phyloP scores from a whole-genome alignment of 2,329 filamentous ascomycete genomes.

The Hypoxylon sp. region DNA sequence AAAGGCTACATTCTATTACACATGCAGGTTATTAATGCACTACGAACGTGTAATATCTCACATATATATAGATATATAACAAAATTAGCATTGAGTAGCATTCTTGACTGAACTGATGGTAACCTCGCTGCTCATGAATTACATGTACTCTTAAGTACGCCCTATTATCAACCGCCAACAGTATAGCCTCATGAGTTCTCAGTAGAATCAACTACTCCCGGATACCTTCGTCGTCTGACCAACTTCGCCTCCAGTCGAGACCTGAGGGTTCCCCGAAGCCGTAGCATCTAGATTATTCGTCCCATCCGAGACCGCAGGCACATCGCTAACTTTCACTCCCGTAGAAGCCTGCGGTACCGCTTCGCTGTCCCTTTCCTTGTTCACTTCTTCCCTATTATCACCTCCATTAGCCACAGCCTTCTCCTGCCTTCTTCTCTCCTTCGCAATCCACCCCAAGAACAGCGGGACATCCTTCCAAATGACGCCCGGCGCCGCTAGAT shows the following conservation, averaged over 20 bases:
- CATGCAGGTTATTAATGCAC: neutral
- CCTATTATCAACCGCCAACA: neutral
- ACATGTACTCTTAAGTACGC: neutral
- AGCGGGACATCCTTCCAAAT: slow-evolving; percentile 80
- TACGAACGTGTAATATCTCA: neutral
- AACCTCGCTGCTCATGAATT: neutral
- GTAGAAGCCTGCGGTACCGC: slow-evolving; percentile 32
- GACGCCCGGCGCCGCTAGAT: slow-evolving; percentile 71
- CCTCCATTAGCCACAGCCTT: slow-evolving; percentile 4
- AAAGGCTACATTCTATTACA: neutral
- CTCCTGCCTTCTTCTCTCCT: slow-evolving; percentile 57
- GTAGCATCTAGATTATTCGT: slow-evolving; percentile 10
- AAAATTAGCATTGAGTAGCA: neutral
- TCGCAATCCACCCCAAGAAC: slow-evolving; percentile 74
- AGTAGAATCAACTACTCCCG: slow-evolving; percentile 13
- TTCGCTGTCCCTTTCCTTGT: neutral
- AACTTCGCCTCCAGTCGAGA: slow-evolving; percentile 34
- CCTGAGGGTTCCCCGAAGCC: slow-evolving; percentile 25
- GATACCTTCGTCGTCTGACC: slow-evolving; percentile 28
- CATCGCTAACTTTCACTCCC: slow-evolving; percentile 30
- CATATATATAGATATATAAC: neutral
- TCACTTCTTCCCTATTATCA: slow-evolving; percentile 2
- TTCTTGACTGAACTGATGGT: neutral
- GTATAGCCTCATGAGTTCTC: neutral
- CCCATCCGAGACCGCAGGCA: slow-evolving; percentile 34